These are phyloP conservation scores for Botrytis porri DNA, from an alignment of 2,329 filamentous ascomycete species.

Conservation along the genomic window DNA sequence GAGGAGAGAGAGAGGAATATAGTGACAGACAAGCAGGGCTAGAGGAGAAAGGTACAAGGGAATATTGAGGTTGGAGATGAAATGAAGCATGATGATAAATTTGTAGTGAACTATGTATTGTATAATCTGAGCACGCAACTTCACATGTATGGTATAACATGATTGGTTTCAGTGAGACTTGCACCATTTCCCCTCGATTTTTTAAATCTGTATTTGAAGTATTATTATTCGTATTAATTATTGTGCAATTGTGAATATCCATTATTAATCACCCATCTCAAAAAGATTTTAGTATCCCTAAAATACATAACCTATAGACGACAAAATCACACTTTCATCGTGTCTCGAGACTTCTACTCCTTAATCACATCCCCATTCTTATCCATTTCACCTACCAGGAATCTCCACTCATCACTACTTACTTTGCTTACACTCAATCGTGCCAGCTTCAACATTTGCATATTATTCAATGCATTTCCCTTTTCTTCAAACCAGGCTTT, in stretches of 20 bases:
- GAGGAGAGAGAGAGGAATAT: background rate
- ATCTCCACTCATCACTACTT: slow-evolving; percentile 57
- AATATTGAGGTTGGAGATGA: background rate
- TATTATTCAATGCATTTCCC: slow-evolving; percentile 59
- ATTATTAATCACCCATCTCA: background rate
- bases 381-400: slow-evolving; percentile 16
- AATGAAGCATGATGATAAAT: background rate
- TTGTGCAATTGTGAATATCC: background rate
- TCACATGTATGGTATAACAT: background rate
- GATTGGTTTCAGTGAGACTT: background rate
- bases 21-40: background rate
- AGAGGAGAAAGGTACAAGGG: background rate
- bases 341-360: background rate
- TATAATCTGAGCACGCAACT: background rate
- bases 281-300: background rate
- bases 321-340: background rate
- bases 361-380: slow-evolving; percentile 21
- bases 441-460: slow-evolving; percentile 82
- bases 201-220: background rate
- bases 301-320: background rate
- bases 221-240: background rate
- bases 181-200: background rate
- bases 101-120: background rate
- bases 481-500: slow-evolving; percentile 57
- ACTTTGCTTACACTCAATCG: slow-evolving; percentile 78